phyloP scores from a whole-genome alignment of 1,139 yeast species.

The Suhomyces panamericanus region DNA sequence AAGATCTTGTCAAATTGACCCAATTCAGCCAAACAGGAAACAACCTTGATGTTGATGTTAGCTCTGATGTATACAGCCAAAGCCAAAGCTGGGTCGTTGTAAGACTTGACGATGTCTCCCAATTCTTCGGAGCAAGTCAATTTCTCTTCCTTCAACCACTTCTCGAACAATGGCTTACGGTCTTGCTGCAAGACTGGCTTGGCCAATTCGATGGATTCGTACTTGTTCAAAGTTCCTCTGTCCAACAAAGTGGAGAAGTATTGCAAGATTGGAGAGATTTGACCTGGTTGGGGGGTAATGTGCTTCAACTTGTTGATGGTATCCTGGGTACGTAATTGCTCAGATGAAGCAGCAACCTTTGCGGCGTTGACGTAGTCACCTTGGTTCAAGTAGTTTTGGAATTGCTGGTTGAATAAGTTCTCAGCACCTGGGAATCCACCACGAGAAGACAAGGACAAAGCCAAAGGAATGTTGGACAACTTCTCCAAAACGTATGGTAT shows the following conservation, averaged over 20 bases:
- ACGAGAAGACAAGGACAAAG: conserved; percentile 86
- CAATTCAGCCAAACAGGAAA: conserved; percentile 87
- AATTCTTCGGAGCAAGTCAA: conserved; percentile 92
- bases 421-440: conserved; percentile 99
- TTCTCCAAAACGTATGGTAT: conserved; percentile 89
- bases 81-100: conserved; percentile 76
- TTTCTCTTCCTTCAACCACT: conserved; percentile 95
- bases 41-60: conserved; percentile 83
- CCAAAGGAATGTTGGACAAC: conserved; percentile 82
- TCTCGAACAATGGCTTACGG: conserved; percentile 89
- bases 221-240: conserved; percentile 88
- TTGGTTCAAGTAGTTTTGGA: conserved; percentile 76
- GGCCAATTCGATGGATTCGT: conserved; percentile 93
- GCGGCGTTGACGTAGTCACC: conserved; percentile 95
- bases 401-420: conserved; percentile 85
- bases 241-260: conserved; percentile 91
- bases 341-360: conserved; percentile 94
- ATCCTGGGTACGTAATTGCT: conserved; percentile 90
- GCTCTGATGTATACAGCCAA: conserved; percentile 90
- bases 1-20: conserved; percentile 96
- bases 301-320: conserved; percentile 91
- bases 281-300: conserved; percentile 94
- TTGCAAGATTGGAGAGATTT: conserved; percentile 89
- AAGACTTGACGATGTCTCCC: conserved; percentile 93
- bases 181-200: conserved; percentile 95